These are phyloP conservation scores for Rhodomyrtus psidioides DNA, from an alignment of 441 rosid species.

Conservation along the genomic window DNA sequence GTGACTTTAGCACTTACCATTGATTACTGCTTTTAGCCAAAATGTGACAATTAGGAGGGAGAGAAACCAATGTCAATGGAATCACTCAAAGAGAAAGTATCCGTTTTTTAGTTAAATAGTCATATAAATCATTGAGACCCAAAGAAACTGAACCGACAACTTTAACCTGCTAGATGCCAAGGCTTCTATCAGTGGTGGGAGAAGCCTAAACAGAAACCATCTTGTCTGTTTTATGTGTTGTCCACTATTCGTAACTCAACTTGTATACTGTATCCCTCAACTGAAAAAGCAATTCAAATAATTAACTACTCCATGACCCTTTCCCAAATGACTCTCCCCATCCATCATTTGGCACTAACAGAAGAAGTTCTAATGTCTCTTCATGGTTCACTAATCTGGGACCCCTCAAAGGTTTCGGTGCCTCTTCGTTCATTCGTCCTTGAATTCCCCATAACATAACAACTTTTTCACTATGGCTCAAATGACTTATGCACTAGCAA, in stretches of 20 bases:
- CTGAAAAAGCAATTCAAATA: background rate
- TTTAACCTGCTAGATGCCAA: background rate
- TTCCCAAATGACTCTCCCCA: background rate
- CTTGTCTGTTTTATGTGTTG: background rate
- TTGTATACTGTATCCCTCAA: background rate
- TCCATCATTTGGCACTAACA: background rate
- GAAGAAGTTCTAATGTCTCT: background rate
- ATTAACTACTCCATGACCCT: background rate
- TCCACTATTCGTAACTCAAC: background rate
- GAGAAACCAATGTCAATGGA: background rate
- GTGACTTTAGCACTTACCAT: background rate
- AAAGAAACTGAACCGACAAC: background rate
- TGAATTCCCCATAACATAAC: background rate
- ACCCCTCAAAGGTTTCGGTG: background rate
- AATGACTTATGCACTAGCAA: background rate
- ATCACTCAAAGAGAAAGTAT: background rate
- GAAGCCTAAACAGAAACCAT: background rate
- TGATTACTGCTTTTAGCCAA: background rate
- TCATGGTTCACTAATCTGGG: background rate
- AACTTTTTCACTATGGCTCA: background rate
- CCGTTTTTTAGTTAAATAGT: background rate
- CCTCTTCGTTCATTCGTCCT: background rate
- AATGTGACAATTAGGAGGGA: background rate
- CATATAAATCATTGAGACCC: background rate
- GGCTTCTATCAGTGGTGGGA: background rate